Evolutionary conservation across 2,329 filamentous ascomycete species (phyloP), one percentile per base, ranked within the genome.

Genomic region (Cercospora berteroae): DNA sequence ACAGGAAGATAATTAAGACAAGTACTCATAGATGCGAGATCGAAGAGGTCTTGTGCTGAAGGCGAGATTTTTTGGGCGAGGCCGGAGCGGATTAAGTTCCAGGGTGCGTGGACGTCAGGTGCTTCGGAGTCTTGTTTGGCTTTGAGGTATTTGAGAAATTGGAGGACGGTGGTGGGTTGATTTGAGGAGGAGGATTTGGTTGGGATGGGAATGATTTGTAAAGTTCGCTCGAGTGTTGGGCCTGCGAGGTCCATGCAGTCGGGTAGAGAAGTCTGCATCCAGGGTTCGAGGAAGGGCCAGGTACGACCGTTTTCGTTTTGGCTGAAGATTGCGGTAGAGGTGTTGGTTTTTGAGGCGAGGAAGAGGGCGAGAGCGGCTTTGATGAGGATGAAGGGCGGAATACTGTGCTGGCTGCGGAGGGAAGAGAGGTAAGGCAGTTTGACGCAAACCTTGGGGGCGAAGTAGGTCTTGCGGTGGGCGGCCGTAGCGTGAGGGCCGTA

Each of bases 211-310:
- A 61, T 48, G 36, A 61, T 61, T 23, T 61, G 59, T 13, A 61
- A 13, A 1, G 59, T 61, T 7, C 59, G 36, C n/a, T 61, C 59
- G 20, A 61, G 59, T 0, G 59, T 61, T 23, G 59, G 59, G 3
- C 59, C 59, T 6, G 59, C 59, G n/a, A 61, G 59, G 25, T 61
- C 59, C 59, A 61, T 61, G 39, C 59, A 61, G 25, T 61, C 59
- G 20, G 59, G 59, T 5, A 61, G 39, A 4, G 59, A 61, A n/a
- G 39, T 25, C 23, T 61, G 59, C 59, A 61, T 61, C 59, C 59
- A 60, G 9, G 18, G 36, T n/a, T 60, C 58, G 31, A 60, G 20
- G 33, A 60, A 60, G 23, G 58, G 58, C 58, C 58, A 60, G 13
- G 33, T 44, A 3, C 58, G 33, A 10, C 58, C 58, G 8, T 60